Percentiles rank a stretch among this genome's conserved stretches.
Evolutionary conservation across 139 green algal species (phyloP).

Genomic region (Coccomyxa sp.): DNA sequence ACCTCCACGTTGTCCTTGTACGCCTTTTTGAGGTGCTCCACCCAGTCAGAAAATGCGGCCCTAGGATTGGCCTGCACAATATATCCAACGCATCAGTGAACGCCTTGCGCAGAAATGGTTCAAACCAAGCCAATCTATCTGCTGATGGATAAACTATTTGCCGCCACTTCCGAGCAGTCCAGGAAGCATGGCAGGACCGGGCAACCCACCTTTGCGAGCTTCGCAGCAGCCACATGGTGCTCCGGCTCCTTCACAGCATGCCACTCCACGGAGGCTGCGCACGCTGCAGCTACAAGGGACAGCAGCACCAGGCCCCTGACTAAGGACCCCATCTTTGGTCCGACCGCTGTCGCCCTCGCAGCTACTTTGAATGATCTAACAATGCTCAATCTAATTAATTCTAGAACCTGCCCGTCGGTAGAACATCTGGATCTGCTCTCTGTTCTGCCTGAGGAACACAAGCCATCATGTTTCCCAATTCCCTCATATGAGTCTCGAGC

Average conservation of each 20-base stretch:
- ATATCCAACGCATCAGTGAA: not conserved
- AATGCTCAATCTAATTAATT: no score
- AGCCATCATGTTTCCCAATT: no score
- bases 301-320: not conserved
- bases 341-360: no score
- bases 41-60: slow-evolving; percentile 1
- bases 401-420: no score
- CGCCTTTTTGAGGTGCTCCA: not conserved
- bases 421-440: no score
- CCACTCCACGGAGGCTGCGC: not conserved
- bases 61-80: not conserved
- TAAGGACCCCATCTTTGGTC: not conserved
- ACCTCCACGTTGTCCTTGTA: slow-evolving; percentile 14
- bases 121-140: not conserved
- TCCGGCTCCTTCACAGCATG: not conserved
- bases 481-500: no score
- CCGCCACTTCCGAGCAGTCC: no score
- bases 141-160: not conserved
- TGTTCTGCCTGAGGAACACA: no score
- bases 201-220: not conserved
- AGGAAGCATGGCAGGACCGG: not conserved
- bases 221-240: not conserved
- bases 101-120: not conserved
- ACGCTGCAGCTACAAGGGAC: not conserved
- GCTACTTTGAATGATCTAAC: no score